Evolutionary conservation across 108 stramenopile genomes (phyloP).

Genomic region (Ochromonas danica): DNA sequence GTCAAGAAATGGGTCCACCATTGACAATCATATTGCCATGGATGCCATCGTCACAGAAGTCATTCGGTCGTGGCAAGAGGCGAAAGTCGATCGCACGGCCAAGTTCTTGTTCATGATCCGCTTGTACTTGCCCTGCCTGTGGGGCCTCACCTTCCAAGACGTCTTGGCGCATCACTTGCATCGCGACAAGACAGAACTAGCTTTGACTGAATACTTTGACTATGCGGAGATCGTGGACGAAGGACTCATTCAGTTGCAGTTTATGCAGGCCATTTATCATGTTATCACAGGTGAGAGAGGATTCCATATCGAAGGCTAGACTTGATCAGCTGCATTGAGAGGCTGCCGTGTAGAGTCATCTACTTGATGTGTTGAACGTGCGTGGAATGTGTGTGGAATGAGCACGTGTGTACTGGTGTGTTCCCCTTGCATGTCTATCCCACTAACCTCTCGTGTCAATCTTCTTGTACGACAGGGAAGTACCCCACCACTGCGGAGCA

Average conservation of each 20-base stretch:
- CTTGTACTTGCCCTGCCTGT: background rate
- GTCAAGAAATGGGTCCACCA: constrained; percentile 18
- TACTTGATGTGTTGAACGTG: no score
- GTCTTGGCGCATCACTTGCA: background rate
- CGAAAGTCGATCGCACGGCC: constrained; percentile 2
- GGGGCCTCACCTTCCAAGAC: background rate
- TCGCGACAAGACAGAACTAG: background rate
- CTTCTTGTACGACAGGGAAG: background rate
- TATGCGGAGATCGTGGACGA: constrained; percentile 1
- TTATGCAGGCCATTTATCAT: constrained; percentile 34
- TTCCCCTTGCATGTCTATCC: no score
- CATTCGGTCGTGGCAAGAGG: constrained; percentile 3
- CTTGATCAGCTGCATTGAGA: no score
- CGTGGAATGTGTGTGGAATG: no score
- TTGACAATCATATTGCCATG: background rate
- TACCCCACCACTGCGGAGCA: constrained; percentile 3
- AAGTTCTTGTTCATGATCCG: constrained; percentile 37
- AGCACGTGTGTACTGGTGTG: no score
- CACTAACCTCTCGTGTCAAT: background rate
- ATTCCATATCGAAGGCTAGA: no score
- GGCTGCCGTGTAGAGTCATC: no score
- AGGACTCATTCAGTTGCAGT: background rate
- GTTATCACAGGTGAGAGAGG: constrained; percentile 22
- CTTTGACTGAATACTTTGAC: background rate
- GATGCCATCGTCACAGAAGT: constrained; percentile 10